Evolutionary conservation across 768 basidiomycete genomes (phyloP).

Genomic region (Lentinus brumalis): DNA sequence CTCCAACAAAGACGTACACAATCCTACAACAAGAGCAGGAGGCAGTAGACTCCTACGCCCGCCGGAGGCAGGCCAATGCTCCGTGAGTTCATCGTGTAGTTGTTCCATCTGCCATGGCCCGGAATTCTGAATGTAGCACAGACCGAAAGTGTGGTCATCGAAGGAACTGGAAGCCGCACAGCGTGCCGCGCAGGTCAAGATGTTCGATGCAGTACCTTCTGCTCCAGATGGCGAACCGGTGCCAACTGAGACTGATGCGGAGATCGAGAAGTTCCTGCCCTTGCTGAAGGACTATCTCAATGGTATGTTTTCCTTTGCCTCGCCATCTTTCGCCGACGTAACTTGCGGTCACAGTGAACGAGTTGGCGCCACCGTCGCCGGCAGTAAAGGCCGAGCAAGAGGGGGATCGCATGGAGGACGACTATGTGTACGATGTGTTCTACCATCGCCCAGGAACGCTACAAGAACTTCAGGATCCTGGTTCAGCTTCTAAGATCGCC

Average conservation of each 20-base stretch:
- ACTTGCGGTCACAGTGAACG: slow-evolving; percentile 30
- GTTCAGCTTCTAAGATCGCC: slow-evolving; percentile 53
- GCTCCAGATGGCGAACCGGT: slow-evolving; percentile 7
- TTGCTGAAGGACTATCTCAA: slow-evolving; percentile 76
- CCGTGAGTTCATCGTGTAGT: slow-evolving; percentile 25
- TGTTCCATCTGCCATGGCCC: background rate
- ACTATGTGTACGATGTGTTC: slow-evolving; percentile 87
- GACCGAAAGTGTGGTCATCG: slow-evolving; percentile 56
- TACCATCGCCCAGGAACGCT: slow-evolving; percentile 66
- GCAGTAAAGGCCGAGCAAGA: slow-evolving; percentile 3
- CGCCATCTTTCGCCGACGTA: background rate
- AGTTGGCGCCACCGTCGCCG: slow-evolving; percentile 22
- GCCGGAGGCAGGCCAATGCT: slow-evolving; percentile 18
- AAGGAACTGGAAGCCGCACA: slow-evolving; percentile 44
- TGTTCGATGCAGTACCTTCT: slow-evolving; percentile 70
- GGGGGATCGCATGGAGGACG: slow-evolving; percentile 38
- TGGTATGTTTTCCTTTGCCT: slow-evolving; percentile 39
- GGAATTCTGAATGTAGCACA: slow-evolving; percentile 27
- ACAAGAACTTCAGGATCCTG: slow-evolving; percentile 57
- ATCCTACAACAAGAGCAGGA: slow-evolving; percentile 23
- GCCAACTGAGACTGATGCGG: slow-evolving; percentile 42
- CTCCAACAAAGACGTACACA: slow-evolving; percentile 24
- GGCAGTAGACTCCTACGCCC: background rate
- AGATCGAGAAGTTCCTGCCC: slow-evolving; percentile 78
- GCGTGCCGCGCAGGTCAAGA: slow-evolving; percentile 48